Conservation (phyloP, 2,329 filamentous ascomycete genomes). For the Tolypocladium amazonense region DNA sequence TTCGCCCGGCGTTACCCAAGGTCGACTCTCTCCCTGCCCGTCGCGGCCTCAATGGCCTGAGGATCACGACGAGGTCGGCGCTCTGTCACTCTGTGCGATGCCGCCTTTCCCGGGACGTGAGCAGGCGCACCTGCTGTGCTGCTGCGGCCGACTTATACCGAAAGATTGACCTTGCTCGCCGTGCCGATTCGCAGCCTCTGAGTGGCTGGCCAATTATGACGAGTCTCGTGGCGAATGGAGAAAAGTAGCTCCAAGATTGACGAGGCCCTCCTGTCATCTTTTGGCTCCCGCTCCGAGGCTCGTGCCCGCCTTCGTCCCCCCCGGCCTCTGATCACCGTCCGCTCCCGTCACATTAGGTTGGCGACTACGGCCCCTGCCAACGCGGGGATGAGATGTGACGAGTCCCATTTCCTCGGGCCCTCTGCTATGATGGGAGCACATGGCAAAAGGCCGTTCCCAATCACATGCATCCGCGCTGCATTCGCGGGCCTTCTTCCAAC, state of each 20-base stretch:
- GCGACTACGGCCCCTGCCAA: neutral
- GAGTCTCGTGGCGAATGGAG: neutral
- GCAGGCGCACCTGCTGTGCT: neutral
- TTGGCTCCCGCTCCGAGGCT: neutral
- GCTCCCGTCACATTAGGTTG: neutral
- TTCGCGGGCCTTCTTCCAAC: neutral
- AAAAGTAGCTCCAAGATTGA: neutral
- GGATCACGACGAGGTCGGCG: neutral
- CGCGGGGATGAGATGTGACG: constrained; percentile 1
- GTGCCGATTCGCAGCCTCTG: neutral
- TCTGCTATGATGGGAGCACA: neutral
- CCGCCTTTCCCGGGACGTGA: neutral
- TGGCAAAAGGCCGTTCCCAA: neutral
- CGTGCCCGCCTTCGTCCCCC: neutral
- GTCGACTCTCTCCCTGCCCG: neutral
- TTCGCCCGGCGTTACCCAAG: constrained; percentile 1
- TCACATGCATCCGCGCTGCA: neutral
- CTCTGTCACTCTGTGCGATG: neutral
- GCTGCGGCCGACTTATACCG: neutral
- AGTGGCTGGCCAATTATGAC: neutral
- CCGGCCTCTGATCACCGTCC: neutral
- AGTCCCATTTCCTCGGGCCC: neutral
- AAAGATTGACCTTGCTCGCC: neutral
- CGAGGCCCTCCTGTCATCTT: neutral
- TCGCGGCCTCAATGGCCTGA: neutral